A percentile compares a stretch with the other conserved stretches of the same genome.
Conservation (phyloP, 2,329 filamentous ascomycete species). For the Laburnicola sp. region DNA sequence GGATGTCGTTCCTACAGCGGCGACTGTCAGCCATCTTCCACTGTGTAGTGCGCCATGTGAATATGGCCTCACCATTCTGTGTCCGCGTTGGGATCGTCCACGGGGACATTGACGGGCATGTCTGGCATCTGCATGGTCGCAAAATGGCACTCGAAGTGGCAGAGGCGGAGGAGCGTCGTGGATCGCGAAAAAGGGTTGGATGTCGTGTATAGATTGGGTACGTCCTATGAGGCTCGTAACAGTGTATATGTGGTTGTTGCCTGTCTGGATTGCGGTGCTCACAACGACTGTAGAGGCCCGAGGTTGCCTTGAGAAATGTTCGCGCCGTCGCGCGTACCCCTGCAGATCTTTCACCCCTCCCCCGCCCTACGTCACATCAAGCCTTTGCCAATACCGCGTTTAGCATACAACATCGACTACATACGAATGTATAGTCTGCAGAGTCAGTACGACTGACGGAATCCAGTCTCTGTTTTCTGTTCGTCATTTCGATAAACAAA, state of each 20-base stretch:
- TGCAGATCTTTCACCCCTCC: constrained; percentile 7
- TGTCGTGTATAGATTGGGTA: not conserved
- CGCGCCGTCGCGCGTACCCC: constrained; percentile 1
- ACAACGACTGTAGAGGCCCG: constrained; percentile 8
- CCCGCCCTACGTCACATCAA: constrained; percentile 5
- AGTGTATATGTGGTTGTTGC: constrained; percentile 4
- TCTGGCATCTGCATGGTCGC: constrained; percentile 50
- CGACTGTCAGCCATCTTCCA: not conserved
- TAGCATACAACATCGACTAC: too few relatives aligned
- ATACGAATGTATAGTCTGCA: too few relatives aligned
- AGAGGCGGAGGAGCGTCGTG: not conserved
- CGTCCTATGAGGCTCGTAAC: not conserved
- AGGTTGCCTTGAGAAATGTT: too few relatives aligned
- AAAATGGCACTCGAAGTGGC: not conserved
- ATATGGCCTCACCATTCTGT: constrained; percentile 81
- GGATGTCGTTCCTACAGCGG: constrained; percentile 84
- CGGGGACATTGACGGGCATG: constrained; percentile 72
- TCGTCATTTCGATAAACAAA: too few relatives aligned
- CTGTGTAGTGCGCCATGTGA: not conserved
- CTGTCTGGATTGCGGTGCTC: constrained; percentile 1
- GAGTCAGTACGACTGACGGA: too few relatives aligned
- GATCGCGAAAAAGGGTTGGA: not conserved
- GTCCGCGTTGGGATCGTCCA: constrained; percentile 94
- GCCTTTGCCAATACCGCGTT: not conserved
- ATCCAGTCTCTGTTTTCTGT: too few relatives aligned